A percentile compares a stretch with the other conserved stretches of the same genome.
Conservation (phyloP, 306 rosid species). For the Prunus mongolica region DNA sequence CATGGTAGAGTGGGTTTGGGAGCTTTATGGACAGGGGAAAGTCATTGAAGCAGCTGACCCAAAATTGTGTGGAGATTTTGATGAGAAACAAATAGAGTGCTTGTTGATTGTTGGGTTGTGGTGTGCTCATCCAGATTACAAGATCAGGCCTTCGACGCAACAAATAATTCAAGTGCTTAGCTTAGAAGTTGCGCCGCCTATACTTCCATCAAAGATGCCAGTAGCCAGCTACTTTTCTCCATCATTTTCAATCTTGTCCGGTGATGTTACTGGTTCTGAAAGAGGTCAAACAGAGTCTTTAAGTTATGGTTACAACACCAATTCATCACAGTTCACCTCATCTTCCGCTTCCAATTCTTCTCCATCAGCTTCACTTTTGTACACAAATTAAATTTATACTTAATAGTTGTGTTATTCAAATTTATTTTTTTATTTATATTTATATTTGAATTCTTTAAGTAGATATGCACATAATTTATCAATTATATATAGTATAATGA, state of each 20-base stretch:
- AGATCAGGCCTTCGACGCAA: neutral
- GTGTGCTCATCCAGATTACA: constrained; percentile 21
- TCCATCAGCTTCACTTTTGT: no score
- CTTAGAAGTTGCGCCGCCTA: neutral
- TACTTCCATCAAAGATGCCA: neutral
- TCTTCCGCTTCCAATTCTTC: no score
- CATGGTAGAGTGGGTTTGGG: constrained; percentile 13
- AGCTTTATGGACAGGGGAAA: neutral
- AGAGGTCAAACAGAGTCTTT: neutral
- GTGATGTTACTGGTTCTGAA: neutral
- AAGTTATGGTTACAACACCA: no score
- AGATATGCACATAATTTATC: no score
- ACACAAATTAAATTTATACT: no score
- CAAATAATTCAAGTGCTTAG: constrained; percentile 13
- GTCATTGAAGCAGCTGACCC: neutral
- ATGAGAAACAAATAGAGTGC: neutral
- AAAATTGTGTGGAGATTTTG: neutral
- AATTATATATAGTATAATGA: no score
- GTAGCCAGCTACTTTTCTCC: neutral
- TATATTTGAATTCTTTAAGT: no score
- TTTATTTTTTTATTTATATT: no score
- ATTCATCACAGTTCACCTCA: neutral
- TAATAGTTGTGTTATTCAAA: neutral
- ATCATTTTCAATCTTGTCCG: neutral
- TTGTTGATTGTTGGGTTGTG: constrained; percentile 18